A percentile compares a stretch with the other conserved stretches of the same genome.
Evolutionary conservation across 2,329 filamentous ascomycete genomes (phyloP).

Genomic region (Hypoxylon sp.): DNA sequence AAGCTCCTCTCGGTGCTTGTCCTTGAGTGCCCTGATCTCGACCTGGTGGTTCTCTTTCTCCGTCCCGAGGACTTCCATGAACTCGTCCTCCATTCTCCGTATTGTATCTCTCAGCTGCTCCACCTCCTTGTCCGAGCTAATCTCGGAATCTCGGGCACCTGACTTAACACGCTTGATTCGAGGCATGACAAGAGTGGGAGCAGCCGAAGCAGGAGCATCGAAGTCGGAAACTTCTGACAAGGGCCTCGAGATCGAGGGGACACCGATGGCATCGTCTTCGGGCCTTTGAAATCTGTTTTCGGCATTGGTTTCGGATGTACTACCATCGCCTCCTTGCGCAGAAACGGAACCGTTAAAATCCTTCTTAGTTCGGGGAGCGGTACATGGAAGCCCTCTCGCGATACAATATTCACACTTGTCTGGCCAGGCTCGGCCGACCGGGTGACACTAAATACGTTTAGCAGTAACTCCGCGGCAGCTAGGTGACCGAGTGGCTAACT

Average conservation of each 20-base stretch:
- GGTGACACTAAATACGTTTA: slow-evolving; percentile 24
- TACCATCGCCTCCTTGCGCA: background rate
- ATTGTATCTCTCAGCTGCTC: slow-evolving; percentile 15
- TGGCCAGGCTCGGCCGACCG: slow-evolving; percentile 23
- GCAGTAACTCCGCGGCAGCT: background rate
- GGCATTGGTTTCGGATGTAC: background rate
- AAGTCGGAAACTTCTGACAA: background rate
- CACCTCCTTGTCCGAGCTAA: slow-evolving; percentile 1
- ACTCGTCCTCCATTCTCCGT: slow-evolving; percentile 34
- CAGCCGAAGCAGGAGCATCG: background rate
- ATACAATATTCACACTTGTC: slow-evolving; percentile 25
- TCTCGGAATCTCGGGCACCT: background rate
- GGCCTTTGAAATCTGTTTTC: background rate
- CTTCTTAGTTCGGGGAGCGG: slow-evolving; percentile 19
- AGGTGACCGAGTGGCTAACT: slow-evolving; percentile 7
- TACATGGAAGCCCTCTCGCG: slow-evolving; percentile 17
- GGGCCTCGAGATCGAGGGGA: background rate
- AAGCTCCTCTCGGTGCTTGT: slow-evolving; percentile 28
- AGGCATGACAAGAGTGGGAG: background rate
- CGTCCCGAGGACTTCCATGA: slow-evolving; percentile 27
- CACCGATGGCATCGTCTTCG: background rate
- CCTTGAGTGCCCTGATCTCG: slow-evolving; percentile 18
- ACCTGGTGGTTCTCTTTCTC: slow-evolving; percentile 26
- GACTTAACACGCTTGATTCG: background rate
- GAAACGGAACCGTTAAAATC: slow-evolving; percentile 6